These are phyloP conservation scores for Davidsoniella neocaledoniae DNA, from an alignment of 2,329 filamentous ascomycete species.

Conservation along the genomic window DNA sequence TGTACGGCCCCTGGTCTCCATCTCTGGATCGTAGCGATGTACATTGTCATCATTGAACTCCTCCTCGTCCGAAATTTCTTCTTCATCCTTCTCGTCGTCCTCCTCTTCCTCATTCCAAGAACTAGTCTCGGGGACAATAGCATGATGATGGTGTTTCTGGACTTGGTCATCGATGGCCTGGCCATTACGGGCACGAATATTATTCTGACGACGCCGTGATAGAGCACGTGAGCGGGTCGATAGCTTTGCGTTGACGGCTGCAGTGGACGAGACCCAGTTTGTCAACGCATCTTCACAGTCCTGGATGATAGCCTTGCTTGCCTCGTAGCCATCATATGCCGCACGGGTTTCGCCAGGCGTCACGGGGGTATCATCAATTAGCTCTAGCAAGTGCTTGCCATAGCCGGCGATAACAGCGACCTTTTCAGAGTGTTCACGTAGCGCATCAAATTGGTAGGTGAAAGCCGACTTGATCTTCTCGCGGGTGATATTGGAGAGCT, in stretches of 20 bases:
- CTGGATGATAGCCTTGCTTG: constrained; percentile 96
- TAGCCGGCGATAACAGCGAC: constrained; percentile 94
- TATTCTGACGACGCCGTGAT: constrained; percentile 65
- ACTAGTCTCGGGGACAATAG: constrained; percentile 53
- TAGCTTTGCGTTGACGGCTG: constrained; percentile 72
- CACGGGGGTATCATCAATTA: constrained; percentile 91
- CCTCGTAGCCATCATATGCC: constrained; percentile 95
- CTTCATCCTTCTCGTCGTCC: constrained; percentile 43
- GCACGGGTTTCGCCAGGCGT: constrained; percentile 92
- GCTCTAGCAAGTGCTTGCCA: constrained; percentile 93
- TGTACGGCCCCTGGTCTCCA: constrained; percentile 38
- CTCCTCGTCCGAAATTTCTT: constrained; percentile 38
- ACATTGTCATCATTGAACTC: constrained; percentile 43
- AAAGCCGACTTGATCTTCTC: constrained; percentile 99
- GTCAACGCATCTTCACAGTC: constrained; percentile 95
- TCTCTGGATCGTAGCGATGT: constrained; percentile 32
- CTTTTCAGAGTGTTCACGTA: constrained; percentile 96
- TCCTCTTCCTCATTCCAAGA: constrained; percentile 61
- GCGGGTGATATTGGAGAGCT: constrained; percentile 97
- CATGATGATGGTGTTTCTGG: constrained; percentile 39
- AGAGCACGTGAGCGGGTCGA: constrained; percentile 76
- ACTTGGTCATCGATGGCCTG: constrained; percentile 68
- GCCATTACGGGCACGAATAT: constrained; percentile 42
- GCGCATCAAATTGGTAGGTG: constrained; percentile 92
- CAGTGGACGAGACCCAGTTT: constrained; percentile 89